Conservation (phyloP, 2,329 filamentous ascomycete species). For the Passalora sequoiae region DNA sequence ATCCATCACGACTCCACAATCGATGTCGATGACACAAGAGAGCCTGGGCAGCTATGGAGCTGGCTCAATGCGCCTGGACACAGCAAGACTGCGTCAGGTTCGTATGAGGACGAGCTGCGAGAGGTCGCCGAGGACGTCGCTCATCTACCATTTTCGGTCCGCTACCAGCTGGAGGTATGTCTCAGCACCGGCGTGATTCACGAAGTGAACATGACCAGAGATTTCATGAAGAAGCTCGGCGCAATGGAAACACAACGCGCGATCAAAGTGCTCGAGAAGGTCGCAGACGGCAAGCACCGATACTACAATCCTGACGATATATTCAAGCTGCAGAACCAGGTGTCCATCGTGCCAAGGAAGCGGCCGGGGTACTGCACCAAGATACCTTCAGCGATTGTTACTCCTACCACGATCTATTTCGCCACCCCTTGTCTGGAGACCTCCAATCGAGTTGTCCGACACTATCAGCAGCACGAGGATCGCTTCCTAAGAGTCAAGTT, state of each 20-base stretch:
- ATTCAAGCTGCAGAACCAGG: constrained; percentile 51
- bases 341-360: constrained; percentile 23
- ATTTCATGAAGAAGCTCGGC: constrained; percentile 62
- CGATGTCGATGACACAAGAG: constrained; percentile 25
- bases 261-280: constrained; percentile 65
- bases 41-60: constrained; percentile 9
- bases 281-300: constrained; percentile 58
- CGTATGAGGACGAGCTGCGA: constrained; percentile 18
- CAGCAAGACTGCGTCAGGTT: not conserved
- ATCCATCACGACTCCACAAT: constrained; percentile 46
- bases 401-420: constrained; percentile 76
- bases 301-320: constrained; percentile 68
- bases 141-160: constrained; percentile 57
- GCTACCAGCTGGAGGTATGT: constrained; percentile 90
- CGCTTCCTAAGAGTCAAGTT: constrained; percentile 88
- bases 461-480: constrained; percentile 63
- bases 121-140: constrained; percentile 13
- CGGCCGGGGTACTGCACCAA: constrained; percentile 65
- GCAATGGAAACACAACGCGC: constrained; percentile 49
- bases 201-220: constrained; percentile 64
- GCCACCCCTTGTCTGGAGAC: constrained; percentile 74
- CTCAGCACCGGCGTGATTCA: constrained; percentile 73
- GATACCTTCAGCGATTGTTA: constrained; percentile 71
- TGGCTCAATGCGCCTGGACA: constrained; percentile 9
- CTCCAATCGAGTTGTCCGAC: constrained; percentile 79